These are phyloP conservation scores for Termitomyces sp. DNA, from an alignment of 768 basidiomycete genomes.

Conservation along the genomic window DNA sequence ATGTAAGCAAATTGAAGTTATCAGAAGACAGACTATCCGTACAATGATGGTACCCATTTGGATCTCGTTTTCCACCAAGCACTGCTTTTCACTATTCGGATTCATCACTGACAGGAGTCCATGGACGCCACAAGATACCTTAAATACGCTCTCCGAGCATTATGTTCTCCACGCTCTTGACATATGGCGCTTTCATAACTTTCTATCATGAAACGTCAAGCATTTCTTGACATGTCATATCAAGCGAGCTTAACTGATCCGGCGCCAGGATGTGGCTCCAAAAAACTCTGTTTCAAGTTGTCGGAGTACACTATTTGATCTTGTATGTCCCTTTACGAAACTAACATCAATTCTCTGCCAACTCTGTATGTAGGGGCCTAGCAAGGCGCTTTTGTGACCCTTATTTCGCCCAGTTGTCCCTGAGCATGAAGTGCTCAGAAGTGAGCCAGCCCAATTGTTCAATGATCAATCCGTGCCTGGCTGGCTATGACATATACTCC, in stretches of 20 bases:
- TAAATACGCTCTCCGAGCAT: too few relatives aligned
- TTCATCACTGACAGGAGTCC: too few relatives aligned
- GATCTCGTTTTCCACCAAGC: not conserved
- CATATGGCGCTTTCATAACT: not conserved
- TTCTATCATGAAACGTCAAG: not conserved
- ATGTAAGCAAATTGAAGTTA: not conserved
- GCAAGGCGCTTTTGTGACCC: too few relatives aligned
- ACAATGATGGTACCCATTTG: not conserved
- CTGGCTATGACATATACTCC: not conserved
- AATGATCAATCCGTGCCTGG: not conserved
- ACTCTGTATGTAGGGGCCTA: too few relatives aligned
- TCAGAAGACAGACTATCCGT: too few relatives aligned
- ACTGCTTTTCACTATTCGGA: not conserved
- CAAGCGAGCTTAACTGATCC: not conserved
- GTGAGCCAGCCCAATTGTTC: not conserved
- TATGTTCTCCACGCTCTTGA: too few relatives aligned
- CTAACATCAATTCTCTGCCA: not conserved
- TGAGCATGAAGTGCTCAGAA: not conserved
- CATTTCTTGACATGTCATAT: not conserved
- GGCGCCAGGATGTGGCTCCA: not conserved
- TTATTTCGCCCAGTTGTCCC: too few relatives aligned
- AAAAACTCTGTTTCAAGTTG: too few relatives aligned
- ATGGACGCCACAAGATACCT: too few relatives aligned
- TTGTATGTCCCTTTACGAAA: not conserved
- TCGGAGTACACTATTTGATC: too few relatives aligned